These are phyloP conservation scores for Teunomyces pallodes DNA, from an alignment of 805 yeast species.

Conservation along the genomic window DNA sequence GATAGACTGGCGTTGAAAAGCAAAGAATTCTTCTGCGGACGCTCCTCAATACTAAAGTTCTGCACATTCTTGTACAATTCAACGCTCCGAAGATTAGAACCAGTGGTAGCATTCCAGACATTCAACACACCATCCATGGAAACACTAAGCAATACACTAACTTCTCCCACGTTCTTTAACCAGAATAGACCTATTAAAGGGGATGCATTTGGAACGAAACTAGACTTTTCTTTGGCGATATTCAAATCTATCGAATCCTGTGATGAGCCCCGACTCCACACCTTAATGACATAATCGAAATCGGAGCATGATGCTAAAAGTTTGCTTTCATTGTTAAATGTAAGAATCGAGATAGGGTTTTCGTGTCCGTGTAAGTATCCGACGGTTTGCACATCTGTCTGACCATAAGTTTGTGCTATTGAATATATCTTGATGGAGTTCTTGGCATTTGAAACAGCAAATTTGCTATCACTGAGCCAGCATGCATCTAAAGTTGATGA, in stretches of 20 bases:
- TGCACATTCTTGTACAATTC: slow-evolving; percentile 26
- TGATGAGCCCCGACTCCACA: slow-evolving; percentile 70
- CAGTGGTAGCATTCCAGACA: slow-evolving; percentile 61
- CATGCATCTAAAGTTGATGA: slow-evolving; percentile 47
- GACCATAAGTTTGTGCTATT: slow-evolving; percentile 12
- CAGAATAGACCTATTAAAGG: slow-evolving; percentile 57
- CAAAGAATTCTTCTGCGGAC: slow-evolving; percentile 47
- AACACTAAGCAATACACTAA: slow-evolving; percentile 40
- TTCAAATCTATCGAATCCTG: slow-evolving; percentile 44
- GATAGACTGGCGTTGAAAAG: slow-evolving; percentile 55
- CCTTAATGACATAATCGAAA: slow-evolving; percentile 59
- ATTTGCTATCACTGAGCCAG: slow-evolving; percentile 71
- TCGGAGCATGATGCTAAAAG: slow-evolving; percentile 74
- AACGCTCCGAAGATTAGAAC: slow-evolving; percentile 34
- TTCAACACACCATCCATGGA: slow-evolving; percentile 72
- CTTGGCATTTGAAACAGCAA: slow-evolving; percentile 65
- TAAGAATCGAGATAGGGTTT: slow-evolving; percentile 52
- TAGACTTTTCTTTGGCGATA: slow-evolving; percentile 10
- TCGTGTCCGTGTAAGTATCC: slow-evolving; percentile 58
- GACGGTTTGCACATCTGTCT: slow-evolving; percentile 20
- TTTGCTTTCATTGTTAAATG: slow-evolving; percentile 50
- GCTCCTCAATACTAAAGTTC: slow-evolving; percentile 19
- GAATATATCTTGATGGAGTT: slow-evolving; percentile 57
- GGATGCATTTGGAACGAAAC: slow-evolving; percentile 43
- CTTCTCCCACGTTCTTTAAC: slow-evolving; percentile 38